phyloP scores from a whole-genome alignment of 164 flowering plant species.

The Paratinospora sagittata region DNA sequence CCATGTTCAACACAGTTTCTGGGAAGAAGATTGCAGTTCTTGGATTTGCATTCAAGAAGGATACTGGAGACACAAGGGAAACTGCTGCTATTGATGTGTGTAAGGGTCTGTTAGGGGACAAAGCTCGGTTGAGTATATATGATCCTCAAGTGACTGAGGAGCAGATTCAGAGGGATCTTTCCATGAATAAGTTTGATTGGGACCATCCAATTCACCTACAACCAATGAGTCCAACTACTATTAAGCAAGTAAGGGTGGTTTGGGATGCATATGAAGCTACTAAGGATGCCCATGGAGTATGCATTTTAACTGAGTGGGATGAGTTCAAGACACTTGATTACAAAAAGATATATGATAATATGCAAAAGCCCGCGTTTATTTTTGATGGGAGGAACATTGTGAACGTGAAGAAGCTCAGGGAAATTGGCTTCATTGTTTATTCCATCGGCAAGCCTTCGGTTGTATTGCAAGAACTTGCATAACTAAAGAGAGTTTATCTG shows the following conservation, averaged over 20 bases:
- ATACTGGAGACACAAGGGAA: slow-evolving; percentile 87
- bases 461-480: too few species aligned
- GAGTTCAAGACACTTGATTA: slow-evolving; percentile 63
- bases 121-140: slow-evolving; percentile 55
- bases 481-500: too few species aligned
- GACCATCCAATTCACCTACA: slow-evolving; percentile 63
- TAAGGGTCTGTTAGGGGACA: slow-evolving; percentile 66
- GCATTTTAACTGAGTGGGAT: slow-evolving; percentile 80
- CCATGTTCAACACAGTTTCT: slow-evolving; percentile 91
- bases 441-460: slow-evolving; percentile 72
- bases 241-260: slow-evolving; percentile 39
- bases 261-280: slow-evolving; percentile 68
- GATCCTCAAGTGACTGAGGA: slow-evolving; percentile 71
- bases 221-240: slow-evolving; percentile 43
- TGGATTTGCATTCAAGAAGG: slow-evolving; percentile 90
- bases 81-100: slow-evolving; percentile 95
- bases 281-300: slow-evolving; percentile 58
- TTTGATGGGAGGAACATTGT: slow-evolving; percentile 70
- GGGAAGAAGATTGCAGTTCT: slow-evolving; percentile 75
- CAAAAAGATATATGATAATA: slow-evolving; percentile 47
- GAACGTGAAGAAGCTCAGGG: too few species aligned
- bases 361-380: slow-evolving; percentile 73
- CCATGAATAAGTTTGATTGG: slow-evolving; percentile 66
- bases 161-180: slow-evolving; percentile 58
- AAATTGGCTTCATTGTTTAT: slow-evolving; percentile 63